These are phyloP conservation scores for Pythium aristosporum DNA, from an alignment of 352 stramenopile species.

Conservation along the genomic window DNA sequence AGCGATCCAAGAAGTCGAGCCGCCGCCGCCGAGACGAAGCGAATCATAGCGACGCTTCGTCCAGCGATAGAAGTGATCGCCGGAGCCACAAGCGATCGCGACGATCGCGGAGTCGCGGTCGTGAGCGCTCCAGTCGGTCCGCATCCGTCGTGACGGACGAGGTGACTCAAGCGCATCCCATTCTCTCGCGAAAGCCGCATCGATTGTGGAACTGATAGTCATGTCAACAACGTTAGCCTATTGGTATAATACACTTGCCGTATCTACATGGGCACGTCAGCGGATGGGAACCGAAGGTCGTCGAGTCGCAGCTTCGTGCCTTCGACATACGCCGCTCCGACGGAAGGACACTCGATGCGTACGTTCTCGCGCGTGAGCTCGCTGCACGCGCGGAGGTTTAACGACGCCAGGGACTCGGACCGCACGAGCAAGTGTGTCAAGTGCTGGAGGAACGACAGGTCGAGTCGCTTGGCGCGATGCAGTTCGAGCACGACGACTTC, in stretches of 20 bases:
- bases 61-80: background rate
- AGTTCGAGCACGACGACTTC: conserved; percentile 52
- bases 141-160: background rate
- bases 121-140: background rate
- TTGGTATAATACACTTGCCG: background rate
- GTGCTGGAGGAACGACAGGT: conserved; percentile 65
- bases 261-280: conserved; percentile 11
- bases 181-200: conserved; percentile 35
- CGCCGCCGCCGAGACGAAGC: background rate
- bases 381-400: conserved; percentile 50
- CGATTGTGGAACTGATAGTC: conserved; percentile 39
- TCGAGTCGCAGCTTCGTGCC: conserved; percentile 40
- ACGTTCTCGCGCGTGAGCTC: conserved; percentile 38
- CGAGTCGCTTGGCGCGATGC: conserved; percentile 27
- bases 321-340: conserved; percentile 39
- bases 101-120: conserved; percentile 4
- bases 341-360: conserved; percentile 39
- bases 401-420: conserved; percentile 34
- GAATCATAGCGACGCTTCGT: background rate
- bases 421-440: conserved; percentile 57
- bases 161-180: conserved; percentile 17
- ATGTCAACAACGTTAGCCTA: background rate
- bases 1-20: conserved; percentile 15
- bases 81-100: background rate
- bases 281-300: conserved; percentile 28